Evolutionary conservation across 2,329 filamentous ascomycete species (phyloP).

Genomic region (Colletotrichum tanaceti): DNA sequence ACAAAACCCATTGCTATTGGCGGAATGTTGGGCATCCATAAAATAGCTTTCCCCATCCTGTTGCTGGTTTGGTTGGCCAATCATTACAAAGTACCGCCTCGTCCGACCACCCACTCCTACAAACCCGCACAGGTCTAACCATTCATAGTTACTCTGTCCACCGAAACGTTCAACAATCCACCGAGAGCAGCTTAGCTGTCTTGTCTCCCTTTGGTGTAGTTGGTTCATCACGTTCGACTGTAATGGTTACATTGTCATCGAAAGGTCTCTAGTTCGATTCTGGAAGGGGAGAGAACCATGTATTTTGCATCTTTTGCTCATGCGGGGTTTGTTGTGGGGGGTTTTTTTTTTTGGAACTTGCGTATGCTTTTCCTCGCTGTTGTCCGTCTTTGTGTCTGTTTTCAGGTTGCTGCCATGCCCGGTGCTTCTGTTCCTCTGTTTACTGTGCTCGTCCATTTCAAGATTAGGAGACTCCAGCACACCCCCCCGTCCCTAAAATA

Average conservation of each 20-base stretch:
- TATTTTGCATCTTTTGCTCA: not conserved
- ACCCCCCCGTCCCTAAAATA: too few relatives aligned
- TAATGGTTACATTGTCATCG: constrained; percentile 35
- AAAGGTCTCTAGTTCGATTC: constrained; percentile 35
- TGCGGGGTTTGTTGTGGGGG: too few relatives aligned
- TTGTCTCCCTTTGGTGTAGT: constrained; percentile 24
- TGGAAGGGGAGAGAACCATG: constrained; percentile 26
- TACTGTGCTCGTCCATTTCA: not conserved
- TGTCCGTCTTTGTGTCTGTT: not conserved
- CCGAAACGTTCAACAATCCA: not conserved
- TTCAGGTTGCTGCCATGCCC: too few relatives aligned
- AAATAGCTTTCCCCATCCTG: not conserved
- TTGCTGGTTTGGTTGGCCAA: not conserved
- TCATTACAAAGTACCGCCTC: not conserved
- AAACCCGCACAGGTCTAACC: accelerated
- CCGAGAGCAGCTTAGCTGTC: constrained; percentile 16
- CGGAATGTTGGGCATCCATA: not conserved
- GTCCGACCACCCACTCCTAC: too few relatives aligned
- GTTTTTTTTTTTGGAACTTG: too few relatives aligned
- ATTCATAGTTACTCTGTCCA: too few relatives aligned
- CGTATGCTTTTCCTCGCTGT: too few relatives aligned
- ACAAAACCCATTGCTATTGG: not conserved
- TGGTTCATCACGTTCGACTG: constrained; percentile 38
- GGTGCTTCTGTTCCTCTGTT: not conserved
- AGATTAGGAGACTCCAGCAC: too few relatives aligned